Evolutionary conservation across 129 eudicot species (phyloP), one percentile per base, ranked within the genome.

Genomic region (Chrysanthemum seticuspe): DNA sequence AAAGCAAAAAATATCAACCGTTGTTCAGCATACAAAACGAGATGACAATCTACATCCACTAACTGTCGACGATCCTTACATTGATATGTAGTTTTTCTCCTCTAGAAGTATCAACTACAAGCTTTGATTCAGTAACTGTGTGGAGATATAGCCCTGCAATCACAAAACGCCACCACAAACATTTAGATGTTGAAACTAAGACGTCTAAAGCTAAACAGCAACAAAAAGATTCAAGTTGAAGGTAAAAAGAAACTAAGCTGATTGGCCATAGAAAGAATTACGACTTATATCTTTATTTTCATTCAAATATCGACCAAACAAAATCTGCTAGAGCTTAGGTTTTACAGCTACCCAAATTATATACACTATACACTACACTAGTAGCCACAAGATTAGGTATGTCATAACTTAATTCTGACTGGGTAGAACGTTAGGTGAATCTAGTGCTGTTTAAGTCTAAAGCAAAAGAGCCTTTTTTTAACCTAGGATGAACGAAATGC

Each of bases 61-160:
- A n/a, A 57, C 62, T 13, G 54, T 10, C 11, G 29, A 31, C 13
- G 65, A 76, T 70, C 68, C 55, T 82, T 85, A 95, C 99, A 78
- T 95, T 83, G 76, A 95, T 95, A 77, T 80, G 96, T 27, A 95
- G 85, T 71, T 89, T 85, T 80, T 87, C 99, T 50, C 97, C 99
- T 76, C 99, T 90, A 19, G 99, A 88, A 34, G 99, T 90, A 74
- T 95, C 99, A 40, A 95, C 99, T 72, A 90, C 86, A 83, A 95
- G 99, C 83, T 86, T 83, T 65, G 99, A 77, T 69, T 90, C 96
- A 5, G 96, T 95, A 66, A 86, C 96, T 11, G 96, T 85, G 76
- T 90, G 89, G 36, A 95, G 87, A 78, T 90, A 95, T 65, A 91
- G 54, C 44, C 94, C 99, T 95, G 91, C 89, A 88, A 68, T 29